Base-by-base conservation (phyloP, 208 protist genomes). In the Leishmania guyanensis region DNA sequence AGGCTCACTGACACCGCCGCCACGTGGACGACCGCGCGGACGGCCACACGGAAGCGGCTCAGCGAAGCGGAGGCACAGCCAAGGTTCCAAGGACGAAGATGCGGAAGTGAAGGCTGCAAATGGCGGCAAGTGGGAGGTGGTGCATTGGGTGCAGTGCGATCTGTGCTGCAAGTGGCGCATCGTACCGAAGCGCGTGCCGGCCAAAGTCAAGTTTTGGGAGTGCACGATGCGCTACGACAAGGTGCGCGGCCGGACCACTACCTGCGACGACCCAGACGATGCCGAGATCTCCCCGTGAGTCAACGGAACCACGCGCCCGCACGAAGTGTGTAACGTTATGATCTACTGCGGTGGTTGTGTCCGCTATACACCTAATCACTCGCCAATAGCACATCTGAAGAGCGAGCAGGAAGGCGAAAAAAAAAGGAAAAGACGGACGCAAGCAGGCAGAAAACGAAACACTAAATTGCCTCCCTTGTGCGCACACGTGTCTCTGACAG, bases 131-230 rank as follows among this genome's bases (percentile, higher is more conserved):
- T 76, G 66, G 75, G 88, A 96, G 60, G 85, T 92, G 54, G 90
- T 95, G 75, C 84, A 94, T 82, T 97, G 94, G 92, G 89, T 97
- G 62, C 90, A 94, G 81, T 97, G 94, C 69, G 94, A 97, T 78
- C 29, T 76, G 29, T 97, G 94, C 81, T 70, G 85, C 46, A 97
- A 96, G 84, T 97, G 94, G 94, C 91, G 94, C 73, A 88, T 97
- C 73, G 83, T 96, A 16, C 88, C 89, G n/a, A 20, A 91, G 69
- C 88, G 84, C 9, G 75, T 95, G 16, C 58, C 83, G 22, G 20
- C 75, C 8, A 72, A 36, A 2, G 72, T 90, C 3, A 84, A 88
- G 53, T 84, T 84, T 51, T 97, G 94, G 92, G 73, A 91, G 56
- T 97, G 94, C 77, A 73, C 72, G 12, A 95, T 95, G 91, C 90